Evolutionary conservation across 495 filamentous ascomycete species (phyloP).

Genomic region (Aspergillus ellipticus): DNA sequence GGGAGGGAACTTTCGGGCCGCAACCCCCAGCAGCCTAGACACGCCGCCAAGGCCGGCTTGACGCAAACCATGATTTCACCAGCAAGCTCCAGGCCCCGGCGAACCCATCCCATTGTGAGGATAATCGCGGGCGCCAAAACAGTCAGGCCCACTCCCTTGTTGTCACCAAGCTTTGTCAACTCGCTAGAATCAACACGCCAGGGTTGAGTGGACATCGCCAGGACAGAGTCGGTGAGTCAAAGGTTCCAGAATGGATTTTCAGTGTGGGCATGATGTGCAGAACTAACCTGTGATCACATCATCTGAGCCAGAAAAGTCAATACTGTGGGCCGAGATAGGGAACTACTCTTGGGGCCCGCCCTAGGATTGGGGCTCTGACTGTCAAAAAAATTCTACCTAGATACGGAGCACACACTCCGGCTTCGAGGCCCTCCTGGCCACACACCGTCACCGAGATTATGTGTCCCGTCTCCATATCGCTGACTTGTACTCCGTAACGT

Average conservation of each 20-base stretch:
- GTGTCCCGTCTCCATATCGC: neutral
- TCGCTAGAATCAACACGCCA: neutral
- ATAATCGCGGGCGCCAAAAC: neutral
- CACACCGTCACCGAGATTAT: neutral
- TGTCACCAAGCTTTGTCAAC: neutral
- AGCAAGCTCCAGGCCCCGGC: neutral
- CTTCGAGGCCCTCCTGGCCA: neutral
- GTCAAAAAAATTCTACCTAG: neutral
- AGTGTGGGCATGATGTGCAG: slow-evolving; percentile 12
- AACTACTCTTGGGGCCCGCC: neutral
- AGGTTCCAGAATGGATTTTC: slow-evolving; percentile 14
- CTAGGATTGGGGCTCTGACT: neutral
- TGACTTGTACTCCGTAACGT: too few relatives aligned
- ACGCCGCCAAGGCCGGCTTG: slow-evolving; percentile 5
- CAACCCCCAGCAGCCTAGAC: slow-evolving; percentile 4
- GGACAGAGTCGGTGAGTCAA: slow-evolving; percentile 12
- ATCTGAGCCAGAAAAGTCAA: slow-evolving; percentile 15
- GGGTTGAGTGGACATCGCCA: neutral
- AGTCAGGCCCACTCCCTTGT: neutral
- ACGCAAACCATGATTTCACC: slow-evolving; percentile 18
- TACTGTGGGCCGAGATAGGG: slow-evolving; percentile 13
- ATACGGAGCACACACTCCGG: too few relatives aligned
- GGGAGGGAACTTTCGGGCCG: slow-evolving; percentile 7
- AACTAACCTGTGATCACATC: slow-evolving; percentile 9
- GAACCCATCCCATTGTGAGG: neutral